phyloP scores from a whole-genome alignment of 352 stramenopile species.

The Thalassiosira mediterranea region DNA sequence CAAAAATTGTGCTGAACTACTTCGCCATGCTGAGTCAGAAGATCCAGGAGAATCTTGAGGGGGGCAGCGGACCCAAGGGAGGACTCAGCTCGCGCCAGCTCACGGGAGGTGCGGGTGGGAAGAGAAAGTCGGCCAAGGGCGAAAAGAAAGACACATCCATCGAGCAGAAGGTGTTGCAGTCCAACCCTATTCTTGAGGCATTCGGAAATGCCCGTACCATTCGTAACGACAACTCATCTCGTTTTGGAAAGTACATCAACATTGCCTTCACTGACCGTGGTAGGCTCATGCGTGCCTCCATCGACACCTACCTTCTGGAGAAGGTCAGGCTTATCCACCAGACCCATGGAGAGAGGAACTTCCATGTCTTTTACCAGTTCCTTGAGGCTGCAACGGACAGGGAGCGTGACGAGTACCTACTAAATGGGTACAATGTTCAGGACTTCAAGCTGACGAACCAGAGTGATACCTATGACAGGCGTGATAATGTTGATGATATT shows the following conservation, averaged over 20 bases:
- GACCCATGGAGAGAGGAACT: slow-evolving; percentile 92
- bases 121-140: not conserved
- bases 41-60: slow-evolving; percentile 64
- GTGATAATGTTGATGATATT: slow-evolving; percentile 77
- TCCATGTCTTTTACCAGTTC: slow-evolving; percentile 96
- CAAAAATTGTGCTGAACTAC: slow-evolving; percentile 97
- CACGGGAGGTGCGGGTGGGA: not conserved
- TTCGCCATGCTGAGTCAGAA: slow-evolving; percentile 74
- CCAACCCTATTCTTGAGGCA: slow-evolving; percentile 92
- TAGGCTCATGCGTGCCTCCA: slow-evolving; percentile 77
- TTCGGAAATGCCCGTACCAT: slow-evolving; percentile 94
- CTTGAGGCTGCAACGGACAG: slow-evolving; percentile 73
- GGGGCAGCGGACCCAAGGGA: not conserved
- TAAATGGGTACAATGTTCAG: slow-evolving; percentile 50
- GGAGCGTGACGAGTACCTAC: slow-evolving; percentile 57
- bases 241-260: slow-evolving; percentile 98
- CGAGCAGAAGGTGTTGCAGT: slow-evolving; percentile 93
- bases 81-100: not conserved
- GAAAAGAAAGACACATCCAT: slow-evolving; percentile 50
- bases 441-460: slow-evolving; percentile 78
- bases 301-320: slow-evolving; percentile 91
- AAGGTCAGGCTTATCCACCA: slow-evolving; percentile 93
- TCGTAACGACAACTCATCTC: slow-evolving; percentile 95
- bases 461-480: slow-evolving; percentile 77
- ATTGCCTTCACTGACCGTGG: slow-evolving; percentile 88